A percentile compares a stretch with the other conserved stretches of the same genome.
Conservation (phyloP, 441 rosid genomes). For the Syzygium malaccense region DNA sequence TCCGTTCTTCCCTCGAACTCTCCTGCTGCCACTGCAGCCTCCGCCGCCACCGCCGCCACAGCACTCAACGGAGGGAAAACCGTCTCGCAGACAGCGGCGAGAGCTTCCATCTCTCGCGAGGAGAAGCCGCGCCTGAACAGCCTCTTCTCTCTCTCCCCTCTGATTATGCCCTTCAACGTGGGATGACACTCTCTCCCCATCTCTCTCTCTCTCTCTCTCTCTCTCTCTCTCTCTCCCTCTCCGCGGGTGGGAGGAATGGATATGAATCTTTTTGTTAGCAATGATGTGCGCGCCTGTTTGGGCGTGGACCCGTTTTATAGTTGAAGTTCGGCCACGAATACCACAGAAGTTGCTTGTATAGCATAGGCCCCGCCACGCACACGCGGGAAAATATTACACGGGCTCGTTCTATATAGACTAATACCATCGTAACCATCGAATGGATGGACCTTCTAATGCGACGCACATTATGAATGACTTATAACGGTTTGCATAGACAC, state of each 20-base stretch:
- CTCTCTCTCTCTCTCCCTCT: not conserved
- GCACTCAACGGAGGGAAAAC: conserved; percentile 38
- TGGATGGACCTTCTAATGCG: not conserved
- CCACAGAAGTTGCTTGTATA: not conserved
- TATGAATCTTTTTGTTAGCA: not conserved
- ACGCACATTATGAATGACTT: not conserved
- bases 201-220: not conserved
- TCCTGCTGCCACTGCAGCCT: not conserved
- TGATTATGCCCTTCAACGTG: conserved; percentile 14
- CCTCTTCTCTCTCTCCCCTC: conserved; percentile 1
- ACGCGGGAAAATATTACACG: not conserved
- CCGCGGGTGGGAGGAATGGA: not conserved
- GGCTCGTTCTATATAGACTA: not conserved
- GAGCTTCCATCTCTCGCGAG: conserved; percentile 40
- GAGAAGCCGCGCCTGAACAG: conserved; percentile 33
- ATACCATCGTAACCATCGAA: not conserved
- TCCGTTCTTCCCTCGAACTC: not conserved
- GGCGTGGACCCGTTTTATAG: not conserved
- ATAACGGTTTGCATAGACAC: not conserved
- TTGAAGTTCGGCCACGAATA: not conserved
- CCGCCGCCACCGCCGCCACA: not conserved
- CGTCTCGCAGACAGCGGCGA: conserved; percentile 46
- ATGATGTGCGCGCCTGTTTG: accelerated
- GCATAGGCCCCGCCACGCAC: not conserved
- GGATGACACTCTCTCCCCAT: conserved; percentile 28